Percentiles rank a stretch among this genome's conserved stretches.
phyloP scores from a whole-genome alignment of 139 green algal species.

The Diplosphaera chodatii region DNA sequence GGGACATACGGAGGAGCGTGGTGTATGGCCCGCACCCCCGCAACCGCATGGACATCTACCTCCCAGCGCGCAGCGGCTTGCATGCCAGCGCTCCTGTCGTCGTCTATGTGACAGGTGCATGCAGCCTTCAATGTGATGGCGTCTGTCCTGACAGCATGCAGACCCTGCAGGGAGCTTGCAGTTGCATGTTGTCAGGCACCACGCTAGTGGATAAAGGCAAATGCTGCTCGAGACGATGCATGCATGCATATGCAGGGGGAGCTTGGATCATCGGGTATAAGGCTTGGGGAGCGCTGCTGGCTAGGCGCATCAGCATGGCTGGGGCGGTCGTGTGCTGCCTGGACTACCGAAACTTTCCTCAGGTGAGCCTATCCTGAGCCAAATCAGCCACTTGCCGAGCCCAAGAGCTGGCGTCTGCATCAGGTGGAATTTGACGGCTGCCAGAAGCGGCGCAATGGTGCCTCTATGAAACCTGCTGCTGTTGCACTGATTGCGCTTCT shows the following conservation, averaged over 20 bases:
- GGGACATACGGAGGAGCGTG: constrained; percentile 56
- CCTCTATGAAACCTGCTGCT: no score
- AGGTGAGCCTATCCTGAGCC: constrained; percentile 36
- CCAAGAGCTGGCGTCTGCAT: no score
- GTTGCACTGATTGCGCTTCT: neutral
- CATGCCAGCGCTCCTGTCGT: constrained; percentile 46
- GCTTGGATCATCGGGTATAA: constrained; percentile 95
- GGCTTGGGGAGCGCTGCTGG: constrained; percentile 88
- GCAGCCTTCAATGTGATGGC: no score
- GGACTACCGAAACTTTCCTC: constrained; percentile 95
- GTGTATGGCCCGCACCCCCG: constrained; percentile 66
- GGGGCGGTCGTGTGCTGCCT: constrained; percentile 83
- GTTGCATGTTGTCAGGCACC: no score
- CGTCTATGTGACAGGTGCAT: constrained; percentile 79
- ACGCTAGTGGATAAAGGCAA: no score
- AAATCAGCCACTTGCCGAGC: no score
- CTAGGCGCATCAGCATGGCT: constrained; percentile 60
- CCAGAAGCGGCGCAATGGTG: no score
- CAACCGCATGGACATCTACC: constrained; percentile 80
- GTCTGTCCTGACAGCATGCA: no score
- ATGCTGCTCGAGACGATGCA: no score
- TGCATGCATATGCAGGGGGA: constrained; percentile 44
- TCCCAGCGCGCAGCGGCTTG: constrained; percentile 24
- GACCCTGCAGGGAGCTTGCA: no score
- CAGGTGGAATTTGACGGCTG: no score